These are phyloP conservation scores for Tuber umbilicatum DNA, from an alignment of 495 filamentous ascomycete genomes.

Conservation along the genomic window DNA sequence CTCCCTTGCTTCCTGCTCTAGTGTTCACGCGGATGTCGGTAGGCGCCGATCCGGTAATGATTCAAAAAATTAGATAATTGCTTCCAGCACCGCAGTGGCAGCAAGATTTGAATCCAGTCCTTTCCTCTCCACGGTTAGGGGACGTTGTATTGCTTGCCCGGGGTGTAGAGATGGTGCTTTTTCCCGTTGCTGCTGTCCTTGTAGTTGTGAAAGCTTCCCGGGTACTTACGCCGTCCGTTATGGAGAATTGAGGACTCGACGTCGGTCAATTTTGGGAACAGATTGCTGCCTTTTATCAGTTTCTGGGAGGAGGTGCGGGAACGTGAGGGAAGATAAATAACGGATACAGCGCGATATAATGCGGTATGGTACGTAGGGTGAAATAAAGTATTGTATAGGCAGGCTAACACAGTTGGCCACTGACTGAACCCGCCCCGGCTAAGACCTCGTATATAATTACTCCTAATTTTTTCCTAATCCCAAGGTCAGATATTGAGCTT, in stretches of 20 bases:
- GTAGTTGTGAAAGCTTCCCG: neutral
- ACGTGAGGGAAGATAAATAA: constrained; percentile 17
- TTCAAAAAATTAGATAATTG: constrained; percentile 23
- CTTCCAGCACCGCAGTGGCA: constrained; percentile 13
- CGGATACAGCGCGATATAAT: neutral
- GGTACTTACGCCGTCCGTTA: neutral
- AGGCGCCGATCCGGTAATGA: constrained; percentile 18
- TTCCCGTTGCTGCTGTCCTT: neutral
- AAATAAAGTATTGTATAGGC: neutral
- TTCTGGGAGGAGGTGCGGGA: neutral
- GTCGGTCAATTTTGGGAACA: constrained; percentile 27
- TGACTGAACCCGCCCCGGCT: neutral
- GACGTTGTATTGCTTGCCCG: constrained; percentile 24
- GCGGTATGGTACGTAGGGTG: neutral
- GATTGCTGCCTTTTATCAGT: constrained; percentile 19
- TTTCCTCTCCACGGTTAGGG: constrained; percentile 19
- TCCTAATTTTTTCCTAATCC: neutral
- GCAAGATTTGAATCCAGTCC: neutral
- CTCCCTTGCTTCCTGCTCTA: constrained; percentile 8
- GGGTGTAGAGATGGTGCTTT: neutral
- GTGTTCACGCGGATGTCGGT: constrained; percentile 2
- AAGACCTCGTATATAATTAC: neutral
- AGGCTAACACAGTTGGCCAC: neutral
- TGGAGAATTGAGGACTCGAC: constrained; percentile 27
- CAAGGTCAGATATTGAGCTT: neutral